These are phyloP conservation scores for Antonospora locustae DNA, from an alignment of 371 early-diverging fungal genomes.

Conservation along the genomic window DNA sequence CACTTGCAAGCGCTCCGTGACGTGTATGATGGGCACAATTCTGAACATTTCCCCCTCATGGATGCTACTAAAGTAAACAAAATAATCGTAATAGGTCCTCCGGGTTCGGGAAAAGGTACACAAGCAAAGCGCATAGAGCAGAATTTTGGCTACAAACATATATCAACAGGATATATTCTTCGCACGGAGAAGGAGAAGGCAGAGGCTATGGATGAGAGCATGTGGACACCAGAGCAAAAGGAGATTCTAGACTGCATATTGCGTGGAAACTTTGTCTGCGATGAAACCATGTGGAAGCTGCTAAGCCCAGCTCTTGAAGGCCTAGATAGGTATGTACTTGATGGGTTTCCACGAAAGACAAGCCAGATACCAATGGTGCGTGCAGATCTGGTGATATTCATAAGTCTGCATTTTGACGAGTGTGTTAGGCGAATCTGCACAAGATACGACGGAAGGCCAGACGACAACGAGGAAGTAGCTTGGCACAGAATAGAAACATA, in stretches of 20 bases:
- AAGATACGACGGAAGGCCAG: constrained; percentile 80
- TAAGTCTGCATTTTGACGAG: constrained; percentile 57
- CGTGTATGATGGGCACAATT: too few species aligned
- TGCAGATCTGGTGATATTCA: constrained; percentile 40
- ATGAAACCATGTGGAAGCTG: constrained; percentile 87
- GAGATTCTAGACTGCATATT: constrained; percentile 14
- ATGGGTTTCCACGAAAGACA: constrained; percentile 97
- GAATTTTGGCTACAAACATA: constrained; percentile 76
- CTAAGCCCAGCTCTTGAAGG: constrained; percentile 80
- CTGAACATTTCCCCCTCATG: too few species aligned
- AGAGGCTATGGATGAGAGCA: constrained; percentile 69
- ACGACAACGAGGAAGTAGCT: constrained; percentile 82
- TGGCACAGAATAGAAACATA: constrained; percentile 76
- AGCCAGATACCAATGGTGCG: constrained; percentile 82
- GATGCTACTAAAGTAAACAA: too few species aligned
- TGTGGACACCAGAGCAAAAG: constrained; percentile 1
- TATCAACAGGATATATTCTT: constrained; percentile 95
- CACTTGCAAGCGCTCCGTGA: too few species aligned
- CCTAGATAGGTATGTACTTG: constrained; percentile 90
- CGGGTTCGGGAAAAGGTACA: constrained; percentile 79
- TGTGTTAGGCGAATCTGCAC: constrained; percentile 63
- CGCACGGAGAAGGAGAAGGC: constrained; percentile 80
- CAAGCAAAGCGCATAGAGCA: constrained; percentile 65
- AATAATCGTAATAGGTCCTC: constrained; percentile 63
- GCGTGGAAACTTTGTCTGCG: constrained; percentile 81